Evolutionary conservation across 1,139 yeast genomes (phyloP).

Genomic region (Zhuliangozyma parablackwelliae): DNA sequence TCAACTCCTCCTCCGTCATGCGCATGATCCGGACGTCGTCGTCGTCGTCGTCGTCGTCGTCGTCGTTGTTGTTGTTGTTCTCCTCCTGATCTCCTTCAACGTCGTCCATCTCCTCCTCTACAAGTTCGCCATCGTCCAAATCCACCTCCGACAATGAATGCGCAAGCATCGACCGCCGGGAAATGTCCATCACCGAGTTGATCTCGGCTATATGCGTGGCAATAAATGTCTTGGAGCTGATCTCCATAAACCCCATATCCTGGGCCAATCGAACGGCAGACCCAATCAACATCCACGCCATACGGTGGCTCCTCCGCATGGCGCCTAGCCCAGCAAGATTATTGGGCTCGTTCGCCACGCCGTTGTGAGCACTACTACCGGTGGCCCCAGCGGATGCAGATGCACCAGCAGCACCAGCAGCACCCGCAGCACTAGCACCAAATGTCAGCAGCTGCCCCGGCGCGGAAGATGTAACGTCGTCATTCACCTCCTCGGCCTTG

Average conservation of each 20-base stretch:
- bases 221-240: constrained; percentile 66
- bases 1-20: constrained; percentile 37
- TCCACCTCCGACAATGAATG: constrained; percentile 64
- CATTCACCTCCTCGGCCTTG: constrained; percentile 33
- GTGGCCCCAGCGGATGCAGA: not conserved
- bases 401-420: not conserved
- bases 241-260: constrained; percentile 77
- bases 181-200: constrained; percentile 65
- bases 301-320: constrained; percentile 78
- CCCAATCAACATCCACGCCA: constrained; percentile 94
- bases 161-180: constrained; percentile 64
- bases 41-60: constrained; percentile 22
- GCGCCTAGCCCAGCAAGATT: constrained; percentile 76
- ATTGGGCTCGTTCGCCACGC: constrained; percentile 1
- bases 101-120: constrained; percentile 29
- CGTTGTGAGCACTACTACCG: constrained; percentile 2
- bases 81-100: constrained; percentile 43
- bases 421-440: constrained; percentile 2
- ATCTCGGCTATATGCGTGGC: constrained; percentile 87
- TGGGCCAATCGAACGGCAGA: constrained; percentile 83
- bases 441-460: not conserved
- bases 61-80: constrained; percentile 34
- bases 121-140: constrained; percentile 41
- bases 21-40: constrained; percentile 29
- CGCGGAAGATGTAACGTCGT: not conserved